Conservation (phyloP, 2,329 filamentous ascomycete species). For the Alternaria triticimaculans region DNA sequence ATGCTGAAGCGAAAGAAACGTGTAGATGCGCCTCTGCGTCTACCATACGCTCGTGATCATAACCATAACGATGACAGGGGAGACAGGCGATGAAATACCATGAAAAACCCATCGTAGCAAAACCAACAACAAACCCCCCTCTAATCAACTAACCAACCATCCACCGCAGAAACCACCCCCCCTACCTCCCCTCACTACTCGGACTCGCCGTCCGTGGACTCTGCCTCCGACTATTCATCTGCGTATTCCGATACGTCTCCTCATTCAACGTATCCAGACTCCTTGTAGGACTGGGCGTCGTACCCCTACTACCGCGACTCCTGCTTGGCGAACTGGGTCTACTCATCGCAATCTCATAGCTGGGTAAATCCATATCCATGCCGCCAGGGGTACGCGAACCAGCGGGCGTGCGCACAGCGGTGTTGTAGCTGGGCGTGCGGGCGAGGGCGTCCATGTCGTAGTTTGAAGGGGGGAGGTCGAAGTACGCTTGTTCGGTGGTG, state of each 20-base stretch:
- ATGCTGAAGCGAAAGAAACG: background rate
- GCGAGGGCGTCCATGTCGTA: conserved; percentile 56
- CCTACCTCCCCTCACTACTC: conserved; percentile 37
- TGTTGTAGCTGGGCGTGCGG: conserved; percentile 60
- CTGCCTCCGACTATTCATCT: conserved; percentile 39
- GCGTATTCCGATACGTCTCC: conserved; percentile 47
- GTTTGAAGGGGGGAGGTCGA: conserved; percentile 26
- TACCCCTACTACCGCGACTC: conserved; percentile 37
- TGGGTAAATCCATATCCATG: conserved; percentile 49
- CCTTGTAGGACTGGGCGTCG: conserved; percentile 42
- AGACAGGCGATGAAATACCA: no score
- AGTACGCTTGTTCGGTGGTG: conserved; percentile 27
- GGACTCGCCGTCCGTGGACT: conserved; percentile 24
- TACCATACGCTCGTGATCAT: background rate
- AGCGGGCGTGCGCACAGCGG: conserved; percentile 55
- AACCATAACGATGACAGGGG: no score
- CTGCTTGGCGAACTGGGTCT: conserved; percentile 50
- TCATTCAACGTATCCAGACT: conserved; percentile 46
- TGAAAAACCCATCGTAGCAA: background rate
- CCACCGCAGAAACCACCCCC: background rate
- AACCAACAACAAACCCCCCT: background rate
- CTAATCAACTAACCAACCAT: background rate
- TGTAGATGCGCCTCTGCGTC: background rate
- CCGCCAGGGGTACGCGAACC: conserved; percentile 49
- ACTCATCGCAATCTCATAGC: conserved; percentile 55